Evolutionary conservation across 352 stramenopile species (phyloP), one percentile per base, ranked within the genome.

Genomic region (Phytophthora podocarpi): DNA sequence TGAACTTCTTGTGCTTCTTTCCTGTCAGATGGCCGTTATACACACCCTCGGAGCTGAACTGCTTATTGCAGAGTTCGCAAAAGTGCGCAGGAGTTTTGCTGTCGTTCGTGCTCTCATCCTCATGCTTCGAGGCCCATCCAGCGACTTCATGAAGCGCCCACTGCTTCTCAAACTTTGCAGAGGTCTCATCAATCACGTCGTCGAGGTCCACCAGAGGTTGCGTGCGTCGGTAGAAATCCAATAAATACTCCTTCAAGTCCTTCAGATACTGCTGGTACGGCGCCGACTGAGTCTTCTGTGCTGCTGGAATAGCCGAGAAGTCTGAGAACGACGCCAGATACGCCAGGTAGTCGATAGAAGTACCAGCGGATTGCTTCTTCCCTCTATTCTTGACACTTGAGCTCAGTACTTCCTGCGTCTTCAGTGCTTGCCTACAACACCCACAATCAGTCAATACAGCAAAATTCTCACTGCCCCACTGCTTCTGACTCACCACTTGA

Each of bases 161-260:
- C 50, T 90, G 58, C 63, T 95, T 96, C 35, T 93, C 86, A 30
- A 96, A 95, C 65, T 90, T 91, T 26, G 75, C 78, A 34, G 72
- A 75, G 1, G 86, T 93, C 59, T 95, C 89, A 12, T 82, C 80
- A 23, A 96, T 75, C 36, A 95, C 82, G 39, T 96, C 87, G 49
- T 95, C 87, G 6, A 96, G 57, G 40, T 95, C 86, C 61, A 95
- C 85, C 13, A 97, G 85, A 55, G 89, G 86, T 65, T 97, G 89
- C 32, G 89, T 93, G 53, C 88, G 87, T 23, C 81, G 79, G 67
- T 97, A 95, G 51, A 97, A 97, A 41, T 80, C 80, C 47, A 90
- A 74, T 64, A 96, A 73, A 71, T 96, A 96, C 49, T 57, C 55
- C 59, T 91, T 89, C 41, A 96, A 74, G 23, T 90, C 82, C 9